Evolutionary conservation across 257 asterid genomes (phyloP), one percentile per base, ranked within the genome.

Genomic region (Marsdenia floribunda): DNA sequence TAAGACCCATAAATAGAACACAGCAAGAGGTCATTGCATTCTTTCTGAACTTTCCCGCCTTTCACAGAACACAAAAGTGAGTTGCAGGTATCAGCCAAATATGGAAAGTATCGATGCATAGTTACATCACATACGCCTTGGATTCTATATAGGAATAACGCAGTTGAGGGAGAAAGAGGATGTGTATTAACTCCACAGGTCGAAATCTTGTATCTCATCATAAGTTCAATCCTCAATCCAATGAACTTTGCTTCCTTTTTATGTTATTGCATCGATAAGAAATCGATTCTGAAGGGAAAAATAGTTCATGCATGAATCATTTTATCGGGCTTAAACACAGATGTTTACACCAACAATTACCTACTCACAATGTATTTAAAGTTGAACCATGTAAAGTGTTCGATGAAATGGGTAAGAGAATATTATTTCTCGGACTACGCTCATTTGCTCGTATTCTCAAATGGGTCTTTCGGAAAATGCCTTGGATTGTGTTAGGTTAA

Each of bases 361-460:
- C 82, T 90, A 79, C 87, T 90, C 40, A 1, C 83, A 0, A 77
- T 87, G 91, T 91, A 91, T 54, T 9, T 80, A 1, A 87, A 86
- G 9, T 77, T 86, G 64, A 78, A 83, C 19, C 46, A 37, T 60
- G 47, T 78, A 85, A 77, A 7, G 75, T 87, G 90, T 87, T 91
- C 74, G 94, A 87, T 66, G 35, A 13, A 85, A 90, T 90, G 96
- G 87, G 79, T 60, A 84, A 73, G 6, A 81, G 90, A 70, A 88
- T 77, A 59, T 81, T 58, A 74, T 86, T 70, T 82, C 94, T 37
- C 90, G 94, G 97, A 85, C 94, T 55, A 76, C 96, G 2, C 79
- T 90, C 44, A 87, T 91, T 64, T 85, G 93, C 57, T 83, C 89
- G 2, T 91, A 87, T 85, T 77, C 91, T 70, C 88, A 86, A 42